Percentiles rank a stretch among this genome's conserved stretches.
Evolutionary conservation across 768 basidiomycete genomes (phyloP).

Genomic region (Macrocybe gigantea): DNA sequence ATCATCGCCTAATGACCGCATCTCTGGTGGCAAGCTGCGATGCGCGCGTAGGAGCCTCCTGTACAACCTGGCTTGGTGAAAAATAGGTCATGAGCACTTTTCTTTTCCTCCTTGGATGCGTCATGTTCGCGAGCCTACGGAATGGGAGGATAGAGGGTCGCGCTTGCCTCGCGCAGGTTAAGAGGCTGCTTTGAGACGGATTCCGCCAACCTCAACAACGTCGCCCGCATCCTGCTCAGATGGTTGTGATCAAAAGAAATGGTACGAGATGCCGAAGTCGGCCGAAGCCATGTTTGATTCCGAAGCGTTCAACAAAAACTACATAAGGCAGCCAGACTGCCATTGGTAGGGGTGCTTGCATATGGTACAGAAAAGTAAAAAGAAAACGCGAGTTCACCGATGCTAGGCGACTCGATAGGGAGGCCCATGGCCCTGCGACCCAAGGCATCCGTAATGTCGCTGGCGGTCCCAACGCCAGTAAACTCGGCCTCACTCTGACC

Average conservation of each 20-base stretch:
- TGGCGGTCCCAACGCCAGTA: slow-evolving; percentile 27
- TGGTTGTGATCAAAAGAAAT: background rate
- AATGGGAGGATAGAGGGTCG: slow-evolving; percentile 73
- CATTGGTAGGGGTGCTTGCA: no score
- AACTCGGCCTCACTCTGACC: slow-evolving; percentile 30
- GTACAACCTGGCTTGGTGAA: slow-evolving; percentile 53
- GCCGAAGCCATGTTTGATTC: no score
- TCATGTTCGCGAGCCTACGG: slow-evolving; percentile 47
- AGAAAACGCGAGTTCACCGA: no score
- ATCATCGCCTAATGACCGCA: slow-evolving; percentile 80
- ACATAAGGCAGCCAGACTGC: no score
- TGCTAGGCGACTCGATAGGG: slow-evolving; percentile 15
- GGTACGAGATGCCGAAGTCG: no score
- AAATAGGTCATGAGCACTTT: background rate
- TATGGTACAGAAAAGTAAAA: no score
- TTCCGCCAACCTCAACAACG: slow-evolving; percentile 43
- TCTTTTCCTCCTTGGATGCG: background rate
- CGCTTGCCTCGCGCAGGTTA: slow-evolving; percentile 56
- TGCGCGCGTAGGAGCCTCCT: slow-evolving; percentile 80
- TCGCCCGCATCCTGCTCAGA: slow-evolving; percentile 28
- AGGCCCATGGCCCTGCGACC: slow-evolving; percentile 39
- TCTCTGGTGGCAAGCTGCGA: slow-evolving; percentile 61
- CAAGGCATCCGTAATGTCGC: slow-evolving; percentile 27
- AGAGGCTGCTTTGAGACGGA: slow-evolving; percentile 53
- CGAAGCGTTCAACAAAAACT: no score